Conservation (phyloP, 108 stramenopile genomes). For the Pseudonitzschia multiseries region DNA sequence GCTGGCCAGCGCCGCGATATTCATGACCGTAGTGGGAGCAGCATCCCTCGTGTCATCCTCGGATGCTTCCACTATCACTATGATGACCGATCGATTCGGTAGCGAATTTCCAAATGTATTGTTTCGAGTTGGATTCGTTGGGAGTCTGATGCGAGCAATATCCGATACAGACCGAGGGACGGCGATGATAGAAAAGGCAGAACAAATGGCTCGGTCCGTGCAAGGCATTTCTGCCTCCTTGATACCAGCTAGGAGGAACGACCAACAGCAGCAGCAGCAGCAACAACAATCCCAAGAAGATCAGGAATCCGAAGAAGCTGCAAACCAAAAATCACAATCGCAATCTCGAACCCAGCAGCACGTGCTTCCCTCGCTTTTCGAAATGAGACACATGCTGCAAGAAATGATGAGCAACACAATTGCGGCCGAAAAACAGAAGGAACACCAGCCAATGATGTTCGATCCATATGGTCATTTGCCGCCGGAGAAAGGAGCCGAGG, state of each 20-base stretch:
- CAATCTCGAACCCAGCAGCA: not conserved
- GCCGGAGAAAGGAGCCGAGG: not conserved
- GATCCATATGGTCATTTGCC: conserved; percentile 61
- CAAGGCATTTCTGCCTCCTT: conserved; percentile 16
- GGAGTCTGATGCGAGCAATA: conserved; percentile 50
- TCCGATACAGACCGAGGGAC: conserved; percentile 3
- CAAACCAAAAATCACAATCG: conserved; percentile 1
- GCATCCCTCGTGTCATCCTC: conserved; percentile 33
- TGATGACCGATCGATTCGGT: conserved; percentile 26
- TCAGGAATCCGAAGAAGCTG: not conserved
- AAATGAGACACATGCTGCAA: conserved; percentile 33
- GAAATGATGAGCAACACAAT: conserved; percentile 4
- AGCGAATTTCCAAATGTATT: conserved; percentile 54
- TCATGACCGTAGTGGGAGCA: conserved; percentile 61
- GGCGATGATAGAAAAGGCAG: conserved; percentile 34
- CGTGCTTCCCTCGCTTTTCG: conserved; percentile 26
- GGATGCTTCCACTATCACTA: conserved; percentile 33
- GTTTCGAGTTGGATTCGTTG: conserved; percentile 67
- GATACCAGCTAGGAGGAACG: conserved; percentile 11
- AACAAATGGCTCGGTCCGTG: conserved; percentile 35
- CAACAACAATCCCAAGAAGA: no score
- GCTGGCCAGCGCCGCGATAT: conserved; percentile 48
- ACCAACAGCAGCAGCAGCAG: not conserved
- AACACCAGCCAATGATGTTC: not conserved
- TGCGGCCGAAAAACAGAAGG: not conserved